These are phyloP conservation scores for Nothopassalora personata DNA, from an alignment of 2,329 filamentous ascomycete genomes.

Conservation along the genomic window DNA sequence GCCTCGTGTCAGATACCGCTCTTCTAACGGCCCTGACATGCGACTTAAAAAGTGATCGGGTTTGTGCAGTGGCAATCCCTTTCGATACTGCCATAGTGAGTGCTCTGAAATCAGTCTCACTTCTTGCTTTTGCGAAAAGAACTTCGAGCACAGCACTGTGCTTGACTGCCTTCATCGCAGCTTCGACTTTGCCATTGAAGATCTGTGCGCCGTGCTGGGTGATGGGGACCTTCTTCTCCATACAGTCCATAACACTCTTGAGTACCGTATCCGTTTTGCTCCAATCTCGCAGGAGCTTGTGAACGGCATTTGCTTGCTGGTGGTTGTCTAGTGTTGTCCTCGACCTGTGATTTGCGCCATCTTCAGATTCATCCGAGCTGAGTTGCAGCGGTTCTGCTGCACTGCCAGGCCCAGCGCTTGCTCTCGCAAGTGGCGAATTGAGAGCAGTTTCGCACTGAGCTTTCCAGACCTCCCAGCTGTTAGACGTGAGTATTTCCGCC, in stretches of 20 bases:
- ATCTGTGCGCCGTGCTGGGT: not conserved
- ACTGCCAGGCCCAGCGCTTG: not conserved
- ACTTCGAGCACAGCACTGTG: not conserved
- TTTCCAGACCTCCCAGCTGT: slow-evolving; percentile 14
- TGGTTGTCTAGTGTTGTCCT: not conserved
- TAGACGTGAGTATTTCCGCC: slow-evolving; percentile 14
- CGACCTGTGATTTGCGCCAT: not conserved
- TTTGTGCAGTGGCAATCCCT: not conserved
- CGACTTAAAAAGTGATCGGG: not conserved
- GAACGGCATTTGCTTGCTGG: not conserved
- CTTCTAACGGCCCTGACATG: not conserved
- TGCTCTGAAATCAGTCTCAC: not conserved
- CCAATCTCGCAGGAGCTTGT: not conserved
- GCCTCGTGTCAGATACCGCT: not conserved
- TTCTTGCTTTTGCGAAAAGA: not conserved
- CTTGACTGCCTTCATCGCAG: not conserved
- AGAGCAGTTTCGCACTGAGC: not conserved
- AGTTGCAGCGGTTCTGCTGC: not conserved
- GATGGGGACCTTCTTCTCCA: not conserved
- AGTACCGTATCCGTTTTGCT: not conserved
- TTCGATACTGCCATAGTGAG: not conserved
- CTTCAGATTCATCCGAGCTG: not conserved
- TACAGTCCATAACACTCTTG: not conserved
- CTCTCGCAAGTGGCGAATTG: not conserved
- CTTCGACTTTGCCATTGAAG: not conserved